These are phyloP conservation scores for Hypoxylon sp. DNA, from an alignment of 2,329 filamentous ascomycete species.

Conservation along the genomic window DNA sequence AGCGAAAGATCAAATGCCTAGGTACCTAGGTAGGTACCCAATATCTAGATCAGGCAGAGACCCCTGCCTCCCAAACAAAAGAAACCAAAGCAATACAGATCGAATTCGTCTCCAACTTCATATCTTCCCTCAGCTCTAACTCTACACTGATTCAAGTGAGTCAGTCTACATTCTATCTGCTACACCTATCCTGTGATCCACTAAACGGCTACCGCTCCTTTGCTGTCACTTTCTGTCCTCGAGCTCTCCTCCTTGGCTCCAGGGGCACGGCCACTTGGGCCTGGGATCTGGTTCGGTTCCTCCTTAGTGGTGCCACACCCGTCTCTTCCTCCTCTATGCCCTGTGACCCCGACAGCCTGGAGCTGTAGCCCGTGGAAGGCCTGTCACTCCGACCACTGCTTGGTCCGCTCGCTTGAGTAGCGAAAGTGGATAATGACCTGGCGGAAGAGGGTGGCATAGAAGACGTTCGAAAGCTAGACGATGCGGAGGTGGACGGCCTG, in stretches of 20 bases:
- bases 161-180: background rate
- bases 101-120: conserved; percentile 7
- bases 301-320: background rate
- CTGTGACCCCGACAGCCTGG: background rate
- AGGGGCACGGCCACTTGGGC: background rate
- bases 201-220: background rate
- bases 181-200: background rate
- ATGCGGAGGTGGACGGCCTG: background rate
- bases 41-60: conserved; percentile 3
- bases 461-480: background rate
- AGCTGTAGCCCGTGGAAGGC: background rate
- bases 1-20: conserved; percentile 9
- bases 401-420: background rate
- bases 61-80: conserved; percentile 12
- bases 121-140: background rate
- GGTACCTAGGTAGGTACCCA: background rate
- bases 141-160: background rate
- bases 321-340: background rate
- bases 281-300: background rate
- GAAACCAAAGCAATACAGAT: conserved; percentile 30
- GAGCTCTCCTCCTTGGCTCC: background rate
- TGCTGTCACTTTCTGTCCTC: background rate
- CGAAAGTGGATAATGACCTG: background rate
- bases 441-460: background rate
- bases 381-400: background rate